These are phyloP conservation scores for Aureobasidium namibiae DNA, from an alignment of 2,329 filamentous ascomycete genomes.

Conservation along the genomic window DNA sequence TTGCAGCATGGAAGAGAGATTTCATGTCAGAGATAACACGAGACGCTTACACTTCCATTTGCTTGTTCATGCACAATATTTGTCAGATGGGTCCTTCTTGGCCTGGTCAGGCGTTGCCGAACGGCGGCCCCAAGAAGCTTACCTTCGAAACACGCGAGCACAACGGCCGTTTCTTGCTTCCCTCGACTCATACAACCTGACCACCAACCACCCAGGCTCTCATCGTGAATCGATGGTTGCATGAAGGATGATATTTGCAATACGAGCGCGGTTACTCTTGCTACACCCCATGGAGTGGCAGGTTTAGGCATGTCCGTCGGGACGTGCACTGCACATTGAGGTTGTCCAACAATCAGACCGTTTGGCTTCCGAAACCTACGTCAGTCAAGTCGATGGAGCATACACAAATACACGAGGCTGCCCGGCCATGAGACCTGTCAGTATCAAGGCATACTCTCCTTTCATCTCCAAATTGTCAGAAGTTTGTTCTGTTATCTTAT, in stretches of 20 bases:
- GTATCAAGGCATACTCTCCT: neutral
- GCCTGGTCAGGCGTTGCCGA: neutral
- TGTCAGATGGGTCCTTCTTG: slow-evolving; percentile 1
- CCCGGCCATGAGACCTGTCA: neutral
- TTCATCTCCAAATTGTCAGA: neutral
- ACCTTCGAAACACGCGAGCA: neutral
- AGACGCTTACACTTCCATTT: neutral
- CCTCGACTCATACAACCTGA: neutral
- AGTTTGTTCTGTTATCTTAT: neutral
- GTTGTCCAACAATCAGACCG: slow-evolving; percentile 2
- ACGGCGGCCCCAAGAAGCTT: neutral
- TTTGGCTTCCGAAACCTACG: slow-evolving; percentile 6
- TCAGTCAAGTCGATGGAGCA: neutral
- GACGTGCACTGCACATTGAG: neutral
- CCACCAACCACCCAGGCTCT: neutral
- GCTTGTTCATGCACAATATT: slow-evolving; percentile 7
- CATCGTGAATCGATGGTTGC: neutral
- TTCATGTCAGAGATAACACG: neutral
- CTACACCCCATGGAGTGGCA: neutral
- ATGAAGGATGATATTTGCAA: neutral
- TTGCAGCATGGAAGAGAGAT: neutral
- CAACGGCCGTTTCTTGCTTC: neutral
- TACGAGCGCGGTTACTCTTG: neutral
- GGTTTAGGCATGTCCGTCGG: neutral
- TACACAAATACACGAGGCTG: slow-evolving; percentile 10